Base-by-base conservation (phyloP, 2,329 filamentous ascomycete species). In the Alternaria postmessia region DNA sequence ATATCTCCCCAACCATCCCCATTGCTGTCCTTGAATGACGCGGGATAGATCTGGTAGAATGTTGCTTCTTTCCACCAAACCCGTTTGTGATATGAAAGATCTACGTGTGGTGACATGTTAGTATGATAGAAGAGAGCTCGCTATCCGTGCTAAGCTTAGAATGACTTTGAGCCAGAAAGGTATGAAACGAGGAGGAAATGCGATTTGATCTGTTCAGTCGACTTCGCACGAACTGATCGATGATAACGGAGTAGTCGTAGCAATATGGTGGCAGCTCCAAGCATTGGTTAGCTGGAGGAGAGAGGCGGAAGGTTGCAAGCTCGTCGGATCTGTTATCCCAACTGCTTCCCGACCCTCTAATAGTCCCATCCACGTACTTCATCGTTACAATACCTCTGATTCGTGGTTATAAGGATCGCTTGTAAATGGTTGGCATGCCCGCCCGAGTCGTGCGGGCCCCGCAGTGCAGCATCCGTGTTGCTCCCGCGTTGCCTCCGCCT, bases 1-100 rank as follows among this genome's bases (percentile, higher is more conserved):
- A 91, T 78, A 64, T 89, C 86, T 11, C 88, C 88, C 65, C 87
- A 81, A 52, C 89, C 87, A 67, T 87, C 84, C 38, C 82, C 82
- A 57, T 88, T 86, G 5, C 39, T 46, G n/a, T 58, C 55, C 85
- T 80, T 78, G 71, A 83, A 85, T n/a, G 58, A 63, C 12, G 57
- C 66, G 48, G 51, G 66, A 12, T 57, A 63, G 26, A 63, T 57
- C 44, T 63, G 61, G 26, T 58, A 58, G 20, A 81, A 79, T 3
- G 76, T 72, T 2, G 78, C 79, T 63, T 81, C 80, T 63, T 83
- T 82, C 81, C 81, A 82, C 81, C 81, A 83, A 5, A 69, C 59
- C 2, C 68, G 71, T 28, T 62, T 67, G 62, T 75, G 72, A n/a
- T 63, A 42, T 11, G 59, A 48, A 14, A 63, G 58, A 24, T 70